Percentiles rank a stretch among this genome's conserved stretches.
Evolutionary conservation across 2,329 filamentous ascomycete genomes (phyloP).

Genomic region (Aspergillus ibericus): DNA sequence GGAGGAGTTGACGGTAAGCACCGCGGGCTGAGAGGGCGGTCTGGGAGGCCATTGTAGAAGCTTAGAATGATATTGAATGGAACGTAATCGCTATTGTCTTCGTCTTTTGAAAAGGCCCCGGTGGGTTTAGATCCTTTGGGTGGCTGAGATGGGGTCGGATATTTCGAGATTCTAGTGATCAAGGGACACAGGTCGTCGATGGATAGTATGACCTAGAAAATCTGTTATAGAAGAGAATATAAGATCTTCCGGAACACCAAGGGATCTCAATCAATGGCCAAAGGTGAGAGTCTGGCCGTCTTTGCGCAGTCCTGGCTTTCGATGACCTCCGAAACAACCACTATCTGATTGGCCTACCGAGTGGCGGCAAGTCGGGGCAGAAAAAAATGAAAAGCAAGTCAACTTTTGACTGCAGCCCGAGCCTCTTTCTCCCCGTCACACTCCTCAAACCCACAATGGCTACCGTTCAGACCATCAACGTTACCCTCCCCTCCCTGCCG

Average conservation of each 20-base stretch:
- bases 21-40: slow-evolving; percentile 61
- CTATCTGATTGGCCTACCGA: slow-evolving; percentile 26
- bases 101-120: background rate
- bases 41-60: slow-evolving; percentile 25
- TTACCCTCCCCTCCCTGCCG: slow-evolving; percentile 69
- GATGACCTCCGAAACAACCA: slow-evolving; percentile 27
- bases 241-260: background rate
- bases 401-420: slow-evolving; percentile 11
- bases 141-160: background rate
- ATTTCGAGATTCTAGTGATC: background rate
- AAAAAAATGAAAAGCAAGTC: slow-evolving; percentile 37
- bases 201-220: background rate
- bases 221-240: background rate
- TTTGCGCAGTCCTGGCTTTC: background rate
- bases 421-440: slow-evolving; percentile 13
- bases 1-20: slow-evolving; percentile 79
- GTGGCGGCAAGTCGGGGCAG: slow-evolving; percentile 32
- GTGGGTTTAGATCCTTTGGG: background rate
- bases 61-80: background rate
- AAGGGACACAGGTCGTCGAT: background rate
- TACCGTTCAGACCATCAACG: slow-evolving; percentile 48
- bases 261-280: background rate
- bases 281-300: background rate
- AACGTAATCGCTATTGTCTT: background rate
- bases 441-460: slow-evolving; percentile 57